Percentiles rank a stretch among this genome's conserved stretches.
Evolutionary conservation across 768 basidiomycete species (phyloP).

Genomic region (Strobilomyces dryophilus): DNA sequence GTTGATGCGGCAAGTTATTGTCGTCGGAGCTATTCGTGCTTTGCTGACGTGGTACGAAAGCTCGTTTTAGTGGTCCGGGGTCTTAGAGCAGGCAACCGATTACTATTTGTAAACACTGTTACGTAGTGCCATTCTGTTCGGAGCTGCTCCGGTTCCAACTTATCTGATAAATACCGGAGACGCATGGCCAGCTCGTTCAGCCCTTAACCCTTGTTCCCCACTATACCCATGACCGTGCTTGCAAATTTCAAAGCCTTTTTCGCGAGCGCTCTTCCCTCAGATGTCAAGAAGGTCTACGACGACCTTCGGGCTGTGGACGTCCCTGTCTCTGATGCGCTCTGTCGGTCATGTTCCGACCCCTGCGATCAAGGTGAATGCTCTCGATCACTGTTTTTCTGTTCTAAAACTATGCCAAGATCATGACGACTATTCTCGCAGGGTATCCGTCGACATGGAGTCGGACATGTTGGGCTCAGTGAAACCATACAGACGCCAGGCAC

Average conservation of each 20-base stretch:
- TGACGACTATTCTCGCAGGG: slow-evolving; percentile 66
- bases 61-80: background rate
- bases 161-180: slow-evolving; percentile 6
- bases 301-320: slow-evolving; percentile 55
- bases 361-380: slow-evolving; percentile 59
- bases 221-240: slow-evolving; percentile 20
- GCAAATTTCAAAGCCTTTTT: slow-evolving; percentile 25
- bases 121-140: background rate
- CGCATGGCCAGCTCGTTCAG: background rate
- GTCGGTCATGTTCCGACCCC: slow-evolving; percentile 71
- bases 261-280: slow-evolving; percentile 19
- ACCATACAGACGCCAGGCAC: slow-evolving; percentile 78
- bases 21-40: background rate
- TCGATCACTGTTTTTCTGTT: slow-evolving; percentile 25
- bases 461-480: slow-evolving; percentile 84
- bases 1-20: background rate
- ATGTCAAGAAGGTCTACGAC: slow-evolving; percentile 39
- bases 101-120: background rate
- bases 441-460: slow-evolving; percentile 75
- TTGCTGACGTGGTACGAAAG: background rate
- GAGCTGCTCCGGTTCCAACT: background rate
- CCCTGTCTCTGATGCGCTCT: slow-evolving; percentile 64
- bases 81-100: background rate
- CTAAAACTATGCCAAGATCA: slow-evolving; percentile 45
- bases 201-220: background rate